phyloP scores from a whole-genome alignment of 2,329 filamentous ascomycete genomes.

The Alternaria triticimaculans region DNA sequence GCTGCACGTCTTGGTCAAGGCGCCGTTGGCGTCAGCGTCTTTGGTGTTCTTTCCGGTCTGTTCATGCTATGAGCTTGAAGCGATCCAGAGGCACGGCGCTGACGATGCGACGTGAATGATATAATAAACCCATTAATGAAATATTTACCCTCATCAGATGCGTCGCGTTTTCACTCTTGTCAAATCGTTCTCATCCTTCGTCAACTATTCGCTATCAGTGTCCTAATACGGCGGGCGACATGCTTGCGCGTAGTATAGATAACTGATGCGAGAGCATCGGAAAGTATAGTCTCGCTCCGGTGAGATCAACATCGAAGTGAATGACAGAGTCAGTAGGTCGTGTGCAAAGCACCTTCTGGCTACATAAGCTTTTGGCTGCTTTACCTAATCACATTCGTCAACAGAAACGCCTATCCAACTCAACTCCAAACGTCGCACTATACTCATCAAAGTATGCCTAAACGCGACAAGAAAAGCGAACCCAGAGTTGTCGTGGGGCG shows the following conservation, averaged over 20 bases:
- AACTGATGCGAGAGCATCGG: not conserved
- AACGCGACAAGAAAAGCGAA: not conserved
- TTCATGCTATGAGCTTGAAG: conserved; percentile 17
- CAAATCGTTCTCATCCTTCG: not conserved
- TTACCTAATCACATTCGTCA: not conserved
- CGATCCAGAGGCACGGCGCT: not conserved
- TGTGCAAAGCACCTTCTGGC: not conserved
- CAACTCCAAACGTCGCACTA: not conserved
- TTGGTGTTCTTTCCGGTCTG: conserved; percentile 18
- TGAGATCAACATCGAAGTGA: not conserved
- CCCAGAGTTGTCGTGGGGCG: not conserved
- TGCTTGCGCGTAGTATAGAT: not conserved
- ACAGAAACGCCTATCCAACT: not conserved
- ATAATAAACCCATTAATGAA: not conserved
- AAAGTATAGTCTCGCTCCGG: not conserved
- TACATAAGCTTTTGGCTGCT: not conserved
- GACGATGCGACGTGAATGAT: not conserved
- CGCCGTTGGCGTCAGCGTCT: conserved; percentile 8
- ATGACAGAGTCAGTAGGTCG: not conserved
- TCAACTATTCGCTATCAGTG: not conserved
- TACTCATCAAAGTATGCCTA: not conserved
- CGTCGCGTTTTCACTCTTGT: not conserved
- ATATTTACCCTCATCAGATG: not conserved
- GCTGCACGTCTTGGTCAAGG: conserved; percentile 15
- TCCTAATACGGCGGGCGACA: no score